Evolutionary conservation across 257 asterid species (phyloP).

Genomic region (Nicotiana noctiflora): DNA sequence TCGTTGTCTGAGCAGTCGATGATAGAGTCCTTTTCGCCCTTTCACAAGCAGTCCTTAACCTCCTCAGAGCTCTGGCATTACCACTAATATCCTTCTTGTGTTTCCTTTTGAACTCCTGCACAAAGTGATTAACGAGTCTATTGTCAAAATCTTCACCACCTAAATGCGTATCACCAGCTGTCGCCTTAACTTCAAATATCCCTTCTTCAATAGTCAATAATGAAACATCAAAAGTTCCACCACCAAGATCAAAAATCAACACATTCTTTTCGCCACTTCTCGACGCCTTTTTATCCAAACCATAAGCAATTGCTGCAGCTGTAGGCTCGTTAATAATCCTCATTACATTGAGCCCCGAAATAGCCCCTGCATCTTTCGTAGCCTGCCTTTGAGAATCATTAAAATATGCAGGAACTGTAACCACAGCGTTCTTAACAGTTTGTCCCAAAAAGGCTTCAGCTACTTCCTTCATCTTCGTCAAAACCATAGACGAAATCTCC

Average conservation of each 20-base stretch:
- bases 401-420: slow-evolving; percentile 52
- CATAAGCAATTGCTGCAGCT: slow-evolving; percentile 52
- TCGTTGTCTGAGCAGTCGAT: slow-evolving; percentile 42
- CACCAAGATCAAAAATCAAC: slow-evolving; percentile 44
- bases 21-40: slow-evolving; percentile 57
- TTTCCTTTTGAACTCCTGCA: slow-evolving; percentile 47
- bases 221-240: slow-evolving; percentile 53
- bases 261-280: slow-evolving; percentile 38
- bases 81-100: slow-evolving; percentile 46
- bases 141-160: slow-evolving; percentile 56
- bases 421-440: slow-evolving; percentile 34
- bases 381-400: slow-evolving; percentile 51
- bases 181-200: slow-evolving; percentile 41
- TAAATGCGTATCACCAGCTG: slow-evolving; percentile 48
- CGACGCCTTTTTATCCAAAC: slow-evolving; percentile 37
- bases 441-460: slow-evolving; percentile 50
- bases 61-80: slow-evolving; percentile 42
- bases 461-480: slow-evolving; percentile 34
- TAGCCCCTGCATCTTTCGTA: slow-evolving; percentile 48
- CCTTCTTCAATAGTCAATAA: slow-evolving; percentile 41
- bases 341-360: slow-evolving; percentile 35
- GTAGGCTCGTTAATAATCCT: slow-evolving; percentile 51
- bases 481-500: slow-evolving; percentile 44
- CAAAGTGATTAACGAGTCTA: slow-evolving; percentile 48
- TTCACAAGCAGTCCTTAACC: slow-evolving; percentile 54